Evolutionary conservation across 2,329 filamentous ascomycete species (phyloP).

Genomic region (Aspergillus bombycis): DNA sequence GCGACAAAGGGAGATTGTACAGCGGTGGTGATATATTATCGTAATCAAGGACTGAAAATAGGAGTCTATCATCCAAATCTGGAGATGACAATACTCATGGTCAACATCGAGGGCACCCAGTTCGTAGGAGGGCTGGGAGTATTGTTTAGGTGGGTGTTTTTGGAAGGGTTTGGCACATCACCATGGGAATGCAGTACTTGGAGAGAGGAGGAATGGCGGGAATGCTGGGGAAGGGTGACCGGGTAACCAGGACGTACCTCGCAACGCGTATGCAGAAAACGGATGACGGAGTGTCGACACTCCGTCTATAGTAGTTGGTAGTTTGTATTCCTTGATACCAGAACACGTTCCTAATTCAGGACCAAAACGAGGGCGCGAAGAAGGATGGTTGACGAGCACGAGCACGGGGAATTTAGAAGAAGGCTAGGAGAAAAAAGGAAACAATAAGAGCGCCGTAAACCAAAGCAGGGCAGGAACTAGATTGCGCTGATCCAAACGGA

Average conservation of each 20-base stretch:
- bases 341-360: slow-evolving; percentile 21
- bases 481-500: slow-evolving; percentile 1
- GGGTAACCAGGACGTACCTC: slow-evolving; percentile 25
- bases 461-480: slow-evolving; percentile 4
- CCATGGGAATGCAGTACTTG: slow-evolving; percentile 33
- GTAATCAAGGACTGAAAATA: not conserved
- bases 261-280: slow-evolving; percentile 11
- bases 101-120: slow-evolving; percentile 15
- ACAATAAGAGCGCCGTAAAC: slow-evolving; percentile 5
- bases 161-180: slow-evolving; percentile 20
- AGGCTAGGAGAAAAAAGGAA: slow-evolving; percentile 13
- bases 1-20: not conserved
- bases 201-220: slow-evolving; percentile 27
- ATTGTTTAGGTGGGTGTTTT: slow-evolving; percentile 17
- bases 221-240: slow-evolving; percentile 34
- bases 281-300: not conserved
- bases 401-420: slow-evolving; percentile 21
- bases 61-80: slow-evolving; percentile 12
- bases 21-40: not conserved
- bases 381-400: slow-evolving; percentile 18
- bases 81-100: slow-evolving; percentile 5
- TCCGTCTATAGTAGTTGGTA: not conserved
- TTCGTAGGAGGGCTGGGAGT: slow-evolving; percentile 19
- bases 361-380: slow-evolving; percentile 18
- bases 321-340: not conserved